Conservation (phyloP, 140 eudicot species). For the Flaveria floridana region DNA sequence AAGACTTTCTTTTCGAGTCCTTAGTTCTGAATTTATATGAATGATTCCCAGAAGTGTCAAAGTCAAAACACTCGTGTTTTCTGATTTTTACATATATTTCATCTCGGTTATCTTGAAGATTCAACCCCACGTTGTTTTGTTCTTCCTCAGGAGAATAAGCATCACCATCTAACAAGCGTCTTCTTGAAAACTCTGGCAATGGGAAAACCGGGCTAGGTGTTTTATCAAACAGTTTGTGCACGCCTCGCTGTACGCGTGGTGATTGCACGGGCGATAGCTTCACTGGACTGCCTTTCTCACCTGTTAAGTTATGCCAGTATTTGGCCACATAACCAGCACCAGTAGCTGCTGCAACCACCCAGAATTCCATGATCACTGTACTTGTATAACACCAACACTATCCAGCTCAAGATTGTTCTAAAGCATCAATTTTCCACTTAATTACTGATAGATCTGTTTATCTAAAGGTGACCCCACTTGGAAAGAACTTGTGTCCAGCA, state of each 20-base stretch:
- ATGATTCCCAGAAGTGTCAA: constrained; percentile 13
- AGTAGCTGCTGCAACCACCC: constrained; percentile 78
- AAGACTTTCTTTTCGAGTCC: constrained; percentile 24
- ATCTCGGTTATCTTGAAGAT: constrained; percentile 19
- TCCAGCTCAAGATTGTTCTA: not conserved
- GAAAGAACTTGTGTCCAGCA: constrained; percentile 19
- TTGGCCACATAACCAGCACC: constrained; percentile 67
- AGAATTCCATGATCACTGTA: constrained; percentile 47
- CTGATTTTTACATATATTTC: not conserved
- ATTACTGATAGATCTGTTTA: constrained; percentile 8
- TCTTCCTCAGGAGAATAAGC: constrained; percentile 8
- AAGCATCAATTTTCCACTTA: not conserved
- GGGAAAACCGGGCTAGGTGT: constrained; percentile 41
- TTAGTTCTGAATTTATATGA: constrained; percentile 26
- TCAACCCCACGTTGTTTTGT: constrained; percentile 21
- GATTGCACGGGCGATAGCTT: constrained; percentile 21
- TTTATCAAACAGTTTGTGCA: constrained; percentile 36
- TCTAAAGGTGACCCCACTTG: not conserved
- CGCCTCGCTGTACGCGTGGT: constrained; percentile 30
- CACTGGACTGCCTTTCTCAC: constrained; percentile 37
- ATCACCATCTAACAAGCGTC: constrained; percentile 27
- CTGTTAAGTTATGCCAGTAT: constrained; percentile 47
- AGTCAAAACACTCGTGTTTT: not conserved
- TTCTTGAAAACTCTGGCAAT: constrained; percentile 31
- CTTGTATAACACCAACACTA: too few relatives aligned